Evolutionary conservation across 2,329 filamentous ascomycete species (phyloP).

Genomic region (Beauveria rudraprayagi): DNA sequence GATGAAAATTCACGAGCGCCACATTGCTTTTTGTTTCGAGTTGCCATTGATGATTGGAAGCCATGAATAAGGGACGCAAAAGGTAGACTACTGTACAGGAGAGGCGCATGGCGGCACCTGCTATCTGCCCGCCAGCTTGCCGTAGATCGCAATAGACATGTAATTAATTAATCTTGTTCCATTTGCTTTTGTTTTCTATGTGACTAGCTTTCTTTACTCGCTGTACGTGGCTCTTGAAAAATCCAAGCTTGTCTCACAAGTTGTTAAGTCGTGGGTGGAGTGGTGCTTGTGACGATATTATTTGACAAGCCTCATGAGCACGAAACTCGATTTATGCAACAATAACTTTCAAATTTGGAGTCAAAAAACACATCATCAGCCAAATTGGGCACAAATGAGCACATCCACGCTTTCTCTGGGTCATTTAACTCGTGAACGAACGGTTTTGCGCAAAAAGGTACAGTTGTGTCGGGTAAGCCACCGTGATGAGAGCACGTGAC

Average conservation of each 20-base stretch:
- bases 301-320: not conserved
- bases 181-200: not conserved
- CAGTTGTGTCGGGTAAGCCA: not conserved
- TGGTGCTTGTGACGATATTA: too few relatives aligned
- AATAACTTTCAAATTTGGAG: too few relatives aligned
- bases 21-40: slow-evolving; percentile 18
- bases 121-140: not conserved
- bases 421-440: not conserved
- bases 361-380: too few relatives aligned
- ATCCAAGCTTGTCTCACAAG: too few relatives aligned
- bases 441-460: not conserved
- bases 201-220: too few relatives aligned
- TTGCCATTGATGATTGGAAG: slow-evolving; percentile 6
- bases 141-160: slow-evolving; percentile 9
- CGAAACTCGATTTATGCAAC: not conserved
- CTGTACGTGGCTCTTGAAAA: too few relatives aligned
- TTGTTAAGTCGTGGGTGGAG: too few relatives aligned
- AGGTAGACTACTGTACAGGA: slow-evolving; percentile 9
- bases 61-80: slow-evolving; percentile 5
- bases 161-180: slow-evolving; percentile 9
- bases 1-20: slow-evolving; percentile 19
- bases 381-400: too few relatives aligned
- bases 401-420: too few relatives aligned
- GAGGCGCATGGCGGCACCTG: not conserved
- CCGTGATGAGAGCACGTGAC: not conserved